phyloP scores from a whole-genome alignment of 768 basidiomycete genomes.

The Trametes meyenii region DNA sequence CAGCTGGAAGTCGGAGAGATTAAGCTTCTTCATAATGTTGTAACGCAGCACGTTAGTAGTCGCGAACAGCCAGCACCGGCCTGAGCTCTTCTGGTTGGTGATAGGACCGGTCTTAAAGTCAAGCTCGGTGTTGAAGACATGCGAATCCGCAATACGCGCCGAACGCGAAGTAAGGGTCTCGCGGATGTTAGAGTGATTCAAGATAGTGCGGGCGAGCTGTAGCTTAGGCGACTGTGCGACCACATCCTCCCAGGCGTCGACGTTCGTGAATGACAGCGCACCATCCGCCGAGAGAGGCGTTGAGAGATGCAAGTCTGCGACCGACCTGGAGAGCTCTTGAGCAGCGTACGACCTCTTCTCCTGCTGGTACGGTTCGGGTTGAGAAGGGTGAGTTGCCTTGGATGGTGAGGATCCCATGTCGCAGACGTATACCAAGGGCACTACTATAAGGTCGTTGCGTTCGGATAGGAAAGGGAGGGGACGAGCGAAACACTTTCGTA shows the following conservation, averaged over 20 bases:
- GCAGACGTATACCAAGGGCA: neutral
- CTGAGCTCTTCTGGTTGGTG: constrained; percentile 86
- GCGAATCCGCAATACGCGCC: constrained; percentile 62
- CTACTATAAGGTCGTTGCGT: no score
- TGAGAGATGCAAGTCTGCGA: constrained; percentile 19
- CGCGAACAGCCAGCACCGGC: constrained; percentile 95
- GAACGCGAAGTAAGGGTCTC: constrained; percentile 64
- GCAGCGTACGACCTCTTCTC: constrained; percentile 23
- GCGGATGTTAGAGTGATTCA: constrained; percentile 69
- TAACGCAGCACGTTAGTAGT: constrained; percentile 87
- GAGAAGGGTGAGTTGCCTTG: constrained; percentile 29
- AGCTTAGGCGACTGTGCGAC: constrained; percentile 59
- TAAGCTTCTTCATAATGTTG: constrained; percentile 82
- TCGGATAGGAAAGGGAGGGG: no score
- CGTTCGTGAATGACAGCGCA: constrained; percentile 56
- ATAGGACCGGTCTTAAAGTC: constrained; percentile 83
- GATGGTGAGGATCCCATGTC: constrained; percentile 42
- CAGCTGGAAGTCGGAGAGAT: constrained; percentile 87
- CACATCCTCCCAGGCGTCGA: constrained; percentile 69
- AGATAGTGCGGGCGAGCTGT: constrained; percentile 75
- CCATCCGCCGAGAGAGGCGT: constrained; percentile 58
- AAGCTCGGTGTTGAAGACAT: constrained; percentile 82
- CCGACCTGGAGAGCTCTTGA: constrained; percentile 18
- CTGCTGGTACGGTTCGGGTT: constrained; percentile 22
- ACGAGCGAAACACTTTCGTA: no score